Base-by-base conservation (phyloP, 805 yeast genomes). In the Spathaspora sp. region DNA sequence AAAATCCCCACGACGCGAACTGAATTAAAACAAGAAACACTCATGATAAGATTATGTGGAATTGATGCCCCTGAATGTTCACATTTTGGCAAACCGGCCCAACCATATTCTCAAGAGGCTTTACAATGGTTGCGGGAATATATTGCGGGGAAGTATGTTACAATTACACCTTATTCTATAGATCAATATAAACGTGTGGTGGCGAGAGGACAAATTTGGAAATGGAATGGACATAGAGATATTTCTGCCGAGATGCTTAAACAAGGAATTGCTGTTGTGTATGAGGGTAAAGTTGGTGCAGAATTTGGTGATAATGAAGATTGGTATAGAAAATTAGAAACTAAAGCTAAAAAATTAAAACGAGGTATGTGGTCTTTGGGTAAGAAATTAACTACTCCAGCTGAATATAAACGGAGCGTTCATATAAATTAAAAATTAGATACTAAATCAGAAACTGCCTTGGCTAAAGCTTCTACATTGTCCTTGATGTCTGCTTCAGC, bases 41-140 rank as follows among this genome's bases (percentile, higher is more conserved):
- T 94, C 38, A 85, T 86, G 66, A 81, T 94, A 4, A 76, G 99
- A 46, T 70, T 94, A 18, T 87, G 94, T 67, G 99, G 97, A 0
- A 86, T 93, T 14, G 99, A 94, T 75, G 99, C 99, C 0, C 99
- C 99, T 1, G 99, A 94, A 63, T 74, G 96, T 43, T 81, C 96
- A 1, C 97, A 94, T 72, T 94, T 89, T 67, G 99, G 99, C 0
- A 87, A 87, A 54, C 91, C 96, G 0, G 87, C 96, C 0, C 99
- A 94, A 64, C 93, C 94, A 0, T 87, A 69, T 63, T 82, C 94
- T 35, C 89, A 84, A 42, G 97, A 94, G 58, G 94, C 97, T 0
- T 67, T 92, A 51, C 62, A 61, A 5, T 94, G 97, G 97, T 72
- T 94, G 32, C 73, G 86, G 38, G 58, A 68, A 12, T 87, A 81